Base-by-base conservation (phyloP, 2,329 filamentous ascomycete species). In the Rosellinia necatrix region DNA sequence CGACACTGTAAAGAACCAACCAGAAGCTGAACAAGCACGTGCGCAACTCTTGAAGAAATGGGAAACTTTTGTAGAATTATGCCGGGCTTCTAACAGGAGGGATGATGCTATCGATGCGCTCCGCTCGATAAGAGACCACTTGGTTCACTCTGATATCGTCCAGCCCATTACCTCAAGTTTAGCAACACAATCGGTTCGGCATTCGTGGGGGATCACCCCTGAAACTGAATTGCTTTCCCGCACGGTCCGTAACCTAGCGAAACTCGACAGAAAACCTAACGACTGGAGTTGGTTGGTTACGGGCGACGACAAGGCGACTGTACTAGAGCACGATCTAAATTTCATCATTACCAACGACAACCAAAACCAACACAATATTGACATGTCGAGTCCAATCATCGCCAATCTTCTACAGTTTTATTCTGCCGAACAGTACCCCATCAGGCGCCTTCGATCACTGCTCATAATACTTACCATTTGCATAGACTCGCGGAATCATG, bases 11-110 rank as follows among this genome's bases (percentile, higher is more conserved):
- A 81, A 81, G 63, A 72, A 80, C 38, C 78, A 83, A 6, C 70
- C 82, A 0, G 70, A 74, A 15, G 68, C 72, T 0, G 86, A 89
- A 55, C 82, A 81, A 68, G 78, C 83, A 38, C 79, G 79, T 59
- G 86, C 84, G 0, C 80, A 86, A 58, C 72, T 90, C 1, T 72
- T 80, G 0, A 78, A 78, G 49, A 91, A 91, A 66, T 75, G 90
- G 34, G 88, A 91, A 67, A 77, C 83, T 9, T 79, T 89, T 63
- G 87, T 83, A 2, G 85, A 89, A 34, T 66, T 85, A 1, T 84
- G 82, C 62, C 83, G 80, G 61, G 70, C 74, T 1, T 71, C 76
- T 12, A 81, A 82, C 4, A 77, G 81, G 41, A 72, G 74, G 15
- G 79, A 82, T 2, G 83, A 88, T 58, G 82, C 87, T 0, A 76